Conservation (phyloP, 371 early-diverging fungal species). For the Mortierella sp. region DNA sequence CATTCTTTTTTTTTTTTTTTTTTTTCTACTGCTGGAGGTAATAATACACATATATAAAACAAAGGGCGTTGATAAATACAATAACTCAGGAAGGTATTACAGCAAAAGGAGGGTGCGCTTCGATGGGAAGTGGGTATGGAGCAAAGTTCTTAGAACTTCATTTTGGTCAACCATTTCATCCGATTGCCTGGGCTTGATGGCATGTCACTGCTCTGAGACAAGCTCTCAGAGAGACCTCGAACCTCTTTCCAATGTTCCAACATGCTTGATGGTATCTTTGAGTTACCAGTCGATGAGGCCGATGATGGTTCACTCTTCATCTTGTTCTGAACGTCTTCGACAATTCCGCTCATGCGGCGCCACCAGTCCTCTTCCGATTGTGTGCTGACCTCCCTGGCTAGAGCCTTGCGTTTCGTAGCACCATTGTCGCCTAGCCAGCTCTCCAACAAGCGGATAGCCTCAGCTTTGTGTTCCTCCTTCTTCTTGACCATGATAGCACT, state of each 20-base stretch:
- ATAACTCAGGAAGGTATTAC: not conserved
- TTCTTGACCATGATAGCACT: constrained; percentile 24
- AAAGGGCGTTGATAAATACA: not conserved
- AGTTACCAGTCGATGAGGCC: not conserved
- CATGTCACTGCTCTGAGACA: constrained; percentile 12
- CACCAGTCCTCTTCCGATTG: constrained; percentile 29
- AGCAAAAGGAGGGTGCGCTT: not conserved
- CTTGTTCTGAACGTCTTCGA: constrained; percentile 16
- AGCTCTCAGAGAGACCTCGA: constrained; percentile 19
- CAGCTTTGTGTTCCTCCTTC: constrained; percentile 34
- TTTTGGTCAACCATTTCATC: constrained; percentile 46
- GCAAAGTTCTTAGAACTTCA: not conserved
- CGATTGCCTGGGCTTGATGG: constrained; percentile 23
- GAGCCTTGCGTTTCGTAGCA: constrained; percentile 16
- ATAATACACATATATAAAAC: not conserved
- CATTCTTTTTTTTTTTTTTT: not conserved
- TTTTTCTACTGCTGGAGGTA: not conserved
- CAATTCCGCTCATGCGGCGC: constrained; percentile 43
- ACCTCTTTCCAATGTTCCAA: constrained; percentile 38
- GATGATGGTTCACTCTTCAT: not conserved
- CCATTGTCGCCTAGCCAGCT: constrained; percentile 42
- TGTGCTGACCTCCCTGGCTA: constrained; percentile 28
- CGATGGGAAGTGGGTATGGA: not conserved
- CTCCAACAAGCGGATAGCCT: constrained; percentile 36
- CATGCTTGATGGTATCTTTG: constrained; percentile 31